phyloP scores from a whole-genome alignment of 331 rosid species.

The Arachis monticola region DNA sequence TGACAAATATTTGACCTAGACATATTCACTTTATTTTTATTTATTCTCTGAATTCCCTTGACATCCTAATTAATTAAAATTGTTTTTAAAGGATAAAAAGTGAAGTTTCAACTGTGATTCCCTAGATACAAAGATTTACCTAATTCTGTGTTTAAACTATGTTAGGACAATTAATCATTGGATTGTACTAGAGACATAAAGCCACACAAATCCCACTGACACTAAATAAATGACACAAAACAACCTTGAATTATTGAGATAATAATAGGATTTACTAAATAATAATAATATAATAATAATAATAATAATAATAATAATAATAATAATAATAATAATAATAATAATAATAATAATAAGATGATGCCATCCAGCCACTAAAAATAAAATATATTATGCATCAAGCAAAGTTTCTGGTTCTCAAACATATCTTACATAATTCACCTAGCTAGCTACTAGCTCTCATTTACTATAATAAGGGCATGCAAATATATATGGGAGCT shows the following conservation, averaged over 20 bases:
- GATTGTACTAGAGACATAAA: background rate
- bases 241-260: slow-evolving; percentile 12
- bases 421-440: slow-evolving; percentile 37
- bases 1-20: slow-evolving; percentile 8
- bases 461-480: slow-evolving; percentile 33
- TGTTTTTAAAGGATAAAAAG: too few relatives aligned
- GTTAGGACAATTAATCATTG: slow-evolving; percentile 11
- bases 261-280: slow-evolving; percentile 35
- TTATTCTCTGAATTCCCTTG: background rate
- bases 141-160: background rate
- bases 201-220: slow-evolving; percentile 27
- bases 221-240: slow-evolving; percentile 19
- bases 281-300: slow-evolving; percentile 17
- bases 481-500: slow-evolving; percentile 21
- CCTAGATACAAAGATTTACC: background rate
- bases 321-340: slow-evolving; percentile 23
- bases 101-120: background rate
- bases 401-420: slow-evolving; percentile 34
- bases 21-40: background rate
- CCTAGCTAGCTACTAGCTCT: background rate
- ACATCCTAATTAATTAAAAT: slow-evolving; percentile 16
- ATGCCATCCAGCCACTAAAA: slow-evolving; percentile 19
- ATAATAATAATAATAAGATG: background rate
- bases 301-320: slow-evolving; percentile 24
- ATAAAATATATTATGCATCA: slow-evolving; percentile 38